phyloP scores from a whole-genome alignment of 164 flowering plant genomes.

The Dillenia suffruticosa region DNA sequence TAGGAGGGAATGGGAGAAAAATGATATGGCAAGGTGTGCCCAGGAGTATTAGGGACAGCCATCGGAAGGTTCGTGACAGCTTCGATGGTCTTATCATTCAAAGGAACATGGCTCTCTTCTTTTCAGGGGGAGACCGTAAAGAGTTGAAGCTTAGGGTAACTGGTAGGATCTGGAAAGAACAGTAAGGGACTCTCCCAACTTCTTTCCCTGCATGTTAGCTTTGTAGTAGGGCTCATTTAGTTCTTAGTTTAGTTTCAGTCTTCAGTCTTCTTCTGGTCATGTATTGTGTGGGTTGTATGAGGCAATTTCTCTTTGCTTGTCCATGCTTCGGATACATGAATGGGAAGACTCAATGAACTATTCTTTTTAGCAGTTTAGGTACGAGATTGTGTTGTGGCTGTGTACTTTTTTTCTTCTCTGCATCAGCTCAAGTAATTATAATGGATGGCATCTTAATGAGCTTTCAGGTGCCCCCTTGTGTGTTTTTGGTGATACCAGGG shows the following conservation, averaged over 20 bases:
- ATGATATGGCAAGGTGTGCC: slow-evolving; percentile 58
- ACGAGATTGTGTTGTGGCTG: too few species aligned
- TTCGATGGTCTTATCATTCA: slow-evolving; percentile 59
- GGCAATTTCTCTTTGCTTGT: slow-evolving; percentile 63
- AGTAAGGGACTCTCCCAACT: slow-evolving; percentile 9
- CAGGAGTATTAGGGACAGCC: slow-evolving; percentile 57
- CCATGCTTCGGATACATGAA: slow-evolving; percentile 31
- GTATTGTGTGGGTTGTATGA: slow-evolving; percentile 26
- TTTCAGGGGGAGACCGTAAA: slow-evolving; percentile 56
- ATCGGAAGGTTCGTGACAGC: slow-evolving; percentile 59
- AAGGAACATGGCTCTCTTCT: slow-evolving; percentile 55
- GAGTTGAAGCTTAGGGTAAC: slow-evolving; percentile 59
- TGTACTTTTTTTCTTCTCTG: too few species aligned
- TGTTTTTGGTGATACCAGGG: not conserved
- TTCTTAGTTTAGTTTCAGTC: not conserved
- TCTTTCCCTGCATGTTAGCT: not conserved
- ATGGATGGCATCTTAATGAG: too few species aligned
- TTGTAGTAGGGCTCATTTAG: slow-evolving; percentile 3
- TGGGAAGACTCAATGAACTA: slow-evolving; percentile 10
- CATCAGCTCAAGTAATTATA: too few species aligned
- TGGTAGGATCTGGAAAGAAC: slow-evolving; percentile 62
- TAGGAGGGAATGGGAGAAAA: slow-evolving; percentile 57
- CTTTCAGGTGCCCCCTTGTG: too few species aligned
- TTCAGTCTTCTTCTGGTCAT: slow-evolving; percentile 23
- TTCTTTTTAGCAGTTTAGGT: too few species aligned